phyloP scores from a whole-genome alignment of 306 rosid species.

The Cicer chorassanicum region DNA sequence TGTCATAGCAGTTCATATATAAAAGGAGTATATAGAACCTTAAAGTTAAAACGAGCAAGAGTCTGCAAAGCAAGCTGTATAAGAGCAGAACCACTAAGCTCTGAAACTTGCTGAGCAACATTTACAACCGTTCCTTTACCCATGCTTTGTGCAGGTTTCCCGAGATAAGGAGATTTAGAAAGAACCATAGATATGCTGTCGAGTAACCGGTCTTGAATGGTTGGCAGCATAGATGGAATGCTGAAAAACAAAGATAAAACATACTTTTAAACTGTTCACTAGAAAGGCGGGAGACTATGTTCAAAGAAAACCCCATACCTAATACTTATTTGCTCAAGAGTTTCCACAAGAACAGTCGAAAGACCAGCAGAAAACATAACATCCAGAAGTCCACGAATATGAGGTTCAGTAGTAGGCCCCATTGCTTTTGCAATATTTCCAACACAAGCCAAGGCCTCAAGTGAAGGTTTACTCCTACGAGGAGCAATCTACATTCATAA shows the following conservation, averaged over 20 bases:
- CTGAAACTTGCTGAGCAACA: constrained; percentile 74
- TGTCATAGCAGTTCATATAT: constrained; percentile 28
- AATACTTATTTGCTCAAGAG: constrained; percentile 80
- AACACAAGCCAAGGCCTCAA: constrained; percentile 98
- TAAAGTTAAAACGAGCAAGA: constrained; percentile 89
- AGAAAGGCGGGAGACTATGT: constrained; percentile 28
- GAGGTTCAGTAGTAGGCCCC: constrained; percentile 90
- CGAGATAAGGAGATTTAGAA: constrained; percentile 80
- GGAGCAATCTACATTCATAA: constrained; percentile 85
- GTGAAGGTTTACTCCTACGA: constrained; percentile 92
- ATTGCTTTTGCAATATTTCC: constrained; percentile 97
- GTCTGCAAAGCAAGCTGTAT: constrained; percentile 96
- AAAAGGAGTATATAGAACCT: constrained; percentile 60
- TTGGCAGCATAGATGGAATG: constrained; percentile 86
- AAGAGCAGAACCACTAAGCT: constrained; percentile 75
- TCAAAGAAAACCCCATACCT: constrained; percentile 55
- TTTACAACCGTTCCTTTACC: constrained; percentile 65
- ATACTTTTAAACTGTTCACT: constrained; percentile 30
- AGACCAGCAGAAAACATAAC: constrained; percentile 93
- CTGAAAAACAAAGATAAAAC: constrained; percentile 54
- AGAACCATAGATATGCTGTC: constrained; percentile 90
- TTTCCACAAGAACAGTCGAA: constrained; percentile 84
- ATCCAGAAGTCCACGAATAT: constrained; percentile 89
- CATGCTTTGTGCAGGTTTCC: constrained; percentile 61
- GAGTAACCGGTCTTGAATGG: constrained; percentile 91